Conservation (phyloP, 208 protist species). For the Acanthamoeba lenticulata region DNA sequence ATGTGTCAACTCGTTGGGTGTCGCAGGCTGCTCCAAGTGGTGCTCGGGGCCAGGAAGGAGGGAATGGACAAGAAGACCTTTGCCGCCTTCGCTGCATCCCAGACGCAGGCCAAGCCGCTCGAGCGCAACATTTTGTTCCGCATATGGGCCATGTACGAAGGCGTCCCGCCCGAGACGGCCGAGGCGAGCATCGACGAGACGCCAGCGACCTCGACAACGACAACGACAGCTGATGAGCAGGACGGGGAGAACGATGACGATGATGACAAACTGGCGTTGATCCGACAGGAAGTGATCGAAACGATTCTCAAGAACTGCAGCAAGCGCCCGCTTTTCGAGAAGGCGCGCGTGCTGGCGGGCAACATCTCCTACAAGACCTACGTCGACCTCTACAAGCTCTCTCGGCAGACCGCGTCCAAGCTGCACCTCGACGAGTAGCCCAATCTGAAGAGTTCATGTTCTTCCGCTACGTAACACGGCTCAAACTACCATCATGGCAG, state of each 20-base stretch:
- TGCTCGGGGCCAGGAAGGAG: background rate
- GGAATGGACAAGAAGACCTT: slow-evolving; percentile 13
- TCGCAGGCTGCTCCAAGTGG: background rate
- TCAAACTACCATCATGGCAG: too few species aligned
- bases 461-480: background rate
- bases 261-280: background rate
- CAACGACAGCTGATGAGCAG: background rate
- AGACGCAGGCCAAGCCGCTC: background rate
- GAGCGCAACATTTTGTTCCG: background rate
- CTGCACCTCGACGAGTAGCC: background rate
- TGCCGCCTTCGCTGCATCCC: background rate
- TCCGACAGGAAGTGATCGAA: background rate
- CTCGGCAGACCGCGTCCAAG: background rate
- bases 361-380: slow-evolving; percentile 5
- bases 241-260: background rate
- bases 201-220: background rate
- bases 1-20: background rate
- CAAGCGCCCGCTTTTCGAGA: slow-evolving; percentile 11
- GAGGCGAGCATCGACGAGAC: background rate
- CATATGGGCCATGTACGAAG: background rate
- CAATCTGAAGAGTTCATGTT: background rate
- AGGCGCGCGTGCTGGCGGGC: background rate
- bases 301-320: slow-evolving; percentile 18
- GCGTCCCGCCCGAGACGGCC: too few species aligned
- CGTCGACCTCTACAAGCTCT: background rate